Base-by-base conservation (phyloP, 805 yeast species). In the Lipomyces mesembrius region DNA sequence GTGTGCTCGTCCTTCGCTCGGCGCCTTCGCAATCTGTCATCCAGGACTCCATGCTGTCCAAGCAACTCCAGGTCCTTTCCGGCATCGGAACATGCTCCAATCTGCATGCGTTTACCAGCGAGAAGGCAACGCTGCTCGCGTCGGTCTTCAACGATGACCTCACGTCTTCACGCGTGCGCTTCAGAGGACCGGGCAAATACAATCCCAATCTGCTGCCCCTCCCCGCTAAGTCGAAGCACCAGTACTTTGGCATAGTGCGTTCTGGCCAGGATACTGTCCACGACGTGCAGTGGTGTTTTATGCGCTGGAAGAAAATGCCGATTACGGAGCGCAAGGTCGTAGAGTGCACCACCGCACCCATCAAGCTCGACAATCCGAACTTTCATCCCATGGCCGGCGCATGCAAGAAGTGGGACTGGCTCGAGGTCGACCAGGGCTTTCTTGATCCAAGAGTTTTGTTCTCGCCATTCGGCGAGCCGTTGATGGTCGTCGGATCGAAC, bases 381-480 rank as follows among this genome's bases (percentile, higher is more conserved):
- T 61, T 61, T 49, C 35, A 51, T 6, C 22, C 61, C n/a, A 27
- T 17, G n/a, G 11, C 34, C n/a, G 65, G 59, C 35, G 27, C 25
- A 6, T 62, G 65, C 62, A 25, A 46, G 54, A 9, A 20, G 27
- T 25, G 53, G 20, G n/a, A 6, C 5, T 62, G 51, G 34, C 64
- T 62, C 14, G 65, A 51, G n/a, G n/a, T 52, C 14, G 59, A 58
- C 35, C 65, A 62, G 59, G 65, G 64, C 14, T 34, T 62, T 22
- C 39, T 62, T 20, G 65, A 62, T 37, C 65, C 66, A 20, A 32
- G 65, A 7, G 54, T 59, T n/a, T 62, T 29, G 46, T 62, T 61
- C 52, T 62, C 65, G 46, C 62, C 65, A 17, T 58, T 57, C 35
- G 65, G 65, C 25, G 65, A 62, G 64, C 65, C 65, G 12, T 22